These are phyloP conservation scores for Eutrema heterophyllum DNA, from an alignment of 345 rosid species.

Conservation along the genomic window DNA sequence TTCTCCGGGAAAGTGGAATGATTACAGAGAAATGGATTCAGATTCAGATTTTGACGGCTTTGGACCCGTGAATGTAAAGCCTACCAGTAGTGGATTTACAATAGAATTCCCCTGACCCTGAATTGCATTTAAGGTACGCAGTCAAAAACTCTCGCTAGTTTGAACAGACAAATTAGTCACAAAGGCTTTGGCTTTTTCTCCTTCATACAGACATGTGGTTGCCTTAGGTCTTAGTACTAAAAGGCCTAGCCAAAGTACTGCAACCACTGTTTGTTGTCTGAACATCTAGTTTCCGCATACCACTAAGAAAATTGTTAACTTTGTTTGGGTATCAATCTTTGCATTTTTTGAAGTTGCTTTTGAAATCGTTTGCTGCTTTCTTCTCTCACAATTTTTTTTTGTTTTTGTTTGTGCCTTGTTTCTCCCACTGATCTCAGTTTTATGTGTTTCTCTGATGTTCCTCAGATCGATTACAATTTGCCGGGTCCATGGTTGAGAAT, in stretches of 20 bases:
- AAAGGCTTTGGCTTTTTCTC: background rate
- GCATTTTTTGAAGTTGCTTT: background rate
- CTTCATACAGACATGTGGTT: background rate
- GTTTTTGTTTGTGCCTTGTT: background rate
- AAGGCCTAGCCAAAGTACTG: background rate
- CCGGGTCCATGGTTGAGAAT: background rate
- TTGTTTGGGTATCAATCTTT: background rate
- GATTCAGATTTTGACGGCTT: conserved; percentile 67
- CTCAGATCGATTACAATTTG: conserved; percentile 5
- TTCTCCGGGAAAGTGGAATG: conserved; percentile 43
- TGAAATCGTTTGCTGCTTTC: background rate
- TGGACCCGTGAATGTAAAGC: conserved; percentile 46
- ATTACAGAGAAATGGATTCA: conserved; percentile 41
- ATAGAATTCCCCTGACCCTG: conserved; percentile 45
- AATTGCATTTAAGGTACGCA: conserved; percentile 15
- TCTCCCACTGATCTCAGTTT: background rate
- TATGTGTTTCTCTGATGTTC: background rate
- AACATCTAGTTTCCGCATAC: background rate
- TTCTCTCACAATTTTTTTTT: background rate
- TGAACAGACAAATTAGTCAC: background rate
- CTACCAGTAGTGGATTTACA: conserved; percentile 55
- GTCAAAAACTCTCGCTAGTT: background rate
- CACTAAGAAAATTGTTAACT: background rate
- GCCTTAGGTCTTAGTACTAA: background rate
- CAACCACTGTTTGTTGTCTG: background rate